phyloP scores from a whole-genome alignment of 2,329 filamentous ascomycete genomes.

The Colletotrichum sidae region DNA sequence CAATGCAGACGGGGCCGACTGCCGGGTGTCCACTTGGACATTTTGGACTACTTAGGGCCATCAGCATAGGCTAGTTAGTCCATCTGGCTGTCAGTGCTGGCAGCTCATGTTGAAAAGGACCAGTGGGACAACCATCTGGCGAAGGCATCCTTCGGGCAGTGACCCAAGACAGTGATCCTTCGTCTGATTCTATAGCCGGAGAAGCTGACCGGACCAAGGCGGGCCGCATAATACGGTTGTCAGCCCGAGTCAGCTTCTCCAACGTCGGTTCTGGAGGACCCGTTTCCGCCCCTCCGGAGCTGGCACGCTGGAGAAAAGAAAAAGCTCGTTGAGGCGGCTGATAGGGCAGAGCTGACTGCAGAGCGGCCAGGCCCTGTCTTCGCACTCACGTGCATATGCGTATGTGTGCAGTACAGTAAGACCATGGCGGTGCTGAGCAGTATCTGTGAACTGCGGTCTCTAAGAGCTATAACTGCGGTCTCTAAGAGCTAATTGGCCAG shows the following conservation, averaged over 20 bases:
- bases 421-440: not conserved
- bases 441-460: not conserved
- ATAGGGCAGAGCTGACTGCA: slow-evolving; percentile 16
- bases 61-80: not conserved
- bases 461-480: not conserved
- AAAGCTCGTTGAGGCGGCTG: slow-evolving; percentile 4
- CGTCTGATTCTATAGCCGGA: slow-evolving; percentile 15
- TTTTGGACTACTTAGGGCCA: not conserved
- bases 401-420: slow-evolving; percentile 5
- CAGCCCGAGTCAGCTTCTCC: slow-evolving; percentile 20
- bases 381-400: slow-evolving; percentile 4
- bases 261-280: slow-evolving; percentile 18
- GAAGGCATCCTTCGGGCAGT: not conserved
- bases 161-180: slow-evolving; percentile 11
- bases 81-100: not conserved
- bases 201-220: slow-evolving; percentile 17
- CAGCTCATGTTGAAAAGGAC: not conserved
- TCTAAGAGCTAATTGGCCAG: no score
- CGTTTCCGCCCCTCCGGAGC: slow-evolving; percentile 19
- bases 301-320: slow-evolving; percentile 12
- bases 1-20: slow-evolving; percentile 18
- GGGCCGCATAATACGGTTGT: slow-evolving; percentile 12
- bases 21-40: slow-evolving; percentile 8
- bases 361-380: slow-evolving; percentile 10
- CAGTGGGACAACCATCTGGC: not conserved